These are phyloP conservation scores for Cladosporium sphaerospermum DNA, from an alignment of 2,329 filamentous ascomycete species.

Conservation along the genomic window DNA sequence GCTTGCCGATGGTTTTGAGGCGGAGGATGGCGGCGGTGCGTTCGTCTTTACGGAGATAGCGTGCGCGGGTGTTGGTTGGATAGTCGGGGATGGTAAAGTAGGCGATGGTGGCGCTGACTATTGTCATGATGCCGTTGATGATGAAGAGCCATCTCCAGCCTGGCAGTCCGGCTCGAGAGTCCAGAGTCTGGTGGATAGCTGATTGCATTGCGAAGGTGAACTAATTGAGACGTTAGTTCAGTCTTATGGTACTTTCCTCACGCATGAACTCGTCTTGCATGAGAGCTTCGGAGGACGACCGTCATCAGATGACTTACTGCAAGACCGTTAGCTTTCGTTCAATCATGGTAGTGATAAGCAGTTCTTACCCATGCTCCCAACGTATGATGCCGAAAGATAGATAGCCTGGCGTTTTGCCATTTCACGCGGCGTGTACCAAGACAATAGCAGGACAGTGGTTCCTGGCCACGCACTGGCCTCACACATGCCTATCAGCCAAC, in stretches of 20 bases:
- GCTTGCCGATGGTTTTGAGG: slow-evolving; percentile 2
- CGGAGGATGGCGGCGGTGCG: background rate
- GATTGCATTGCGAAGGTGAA: slow-evolving; percentile 57
- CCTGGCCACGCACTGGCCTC: slow-evolving; percentile 54
- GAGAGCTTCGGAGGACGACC: too few relatives aligned
- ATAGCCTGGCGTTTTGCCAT: slow-evolving; percentile 55
- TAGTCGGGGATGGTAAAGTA: slow-evolving; percentile 11
- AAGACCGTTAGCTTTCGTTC: too few relatives aligned
- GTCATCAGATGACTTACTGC: too few relatives aligned
- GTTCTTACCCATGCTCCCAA: slow-evolving; percentile 45
- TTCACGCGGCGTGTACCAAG: slow-evolving; percentile 57
- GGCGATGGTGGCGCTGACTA: background rate
- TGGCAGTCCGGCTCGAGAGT: slow-evolving; percentile 43
- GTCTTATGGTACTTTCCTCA: too few relatives aligned
- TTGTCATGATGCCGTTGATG: slow-evolving; percentile 49
- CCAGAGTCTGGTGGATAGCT: slow-evolving; percentile 38
- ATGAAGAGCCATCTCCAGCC: slow-evolving; percentile 52
- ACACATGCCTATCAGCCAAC: slow-evolving; percentile 43
- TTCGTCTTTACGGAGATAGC: slow-evolving; percentile 1
- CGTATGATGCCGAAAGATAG: slow-evolving; percentile 53
- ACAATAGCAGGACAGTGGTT: slow-evolving; percentile 54
- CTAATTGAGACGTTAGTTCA: too few relatives aligned
- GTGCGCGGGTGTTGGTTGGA: slow-evolving; percentile 6
- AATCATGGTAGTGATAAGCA: too few relatives aligned
- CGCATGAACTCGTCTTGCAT: too few relatives aligned